Conservation (phyloP, 2,329 filamentous ascomycete genomes). For the Cladophialophora psammophila region DNA sequence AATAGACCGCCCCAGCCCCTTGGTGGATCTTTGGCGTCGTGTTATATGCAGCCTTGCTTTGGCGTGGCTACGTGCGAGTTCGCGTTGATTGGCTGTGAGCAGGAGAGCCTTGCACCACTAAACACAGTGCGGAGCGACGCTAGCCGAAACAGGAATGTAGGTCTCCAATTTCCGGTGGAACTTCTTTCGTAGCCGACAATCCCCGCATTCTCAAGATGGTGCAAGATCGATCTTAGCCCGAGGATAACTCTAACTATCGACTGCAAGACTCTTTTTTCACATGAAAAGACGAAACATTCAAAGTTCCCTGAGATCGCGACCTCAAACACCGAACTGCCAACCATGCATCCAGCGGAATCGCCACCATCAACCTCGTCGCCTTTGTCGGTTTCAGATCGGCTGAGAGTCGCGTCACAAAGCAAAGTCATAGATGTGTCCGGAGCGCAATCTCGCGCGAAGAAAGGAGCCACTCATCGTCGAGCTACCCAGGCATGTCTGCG, state of each 20-base stretch:
- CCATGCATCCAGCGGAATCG: not conserved
- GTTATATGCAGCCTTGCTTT: not conserved
- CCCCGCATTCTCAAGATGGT: not conserved
- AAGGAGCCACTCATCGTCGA: not conserved
- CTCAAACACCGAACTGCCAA: not conserved
- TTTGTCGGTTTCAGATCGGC: not conserved
- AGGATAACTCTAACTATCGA: slow-evolving; percentile 7
- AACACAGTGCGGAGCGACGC: not conserved
- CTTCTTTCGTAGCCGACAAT: not conserved
- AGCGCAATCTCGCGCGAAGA: not conserved
- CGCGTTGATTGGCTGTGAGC: not conserved
- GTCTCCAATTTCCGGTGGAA: not conserved
- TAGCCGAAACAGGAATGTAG: not conserved
- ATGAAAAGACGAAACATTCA: not conserved
- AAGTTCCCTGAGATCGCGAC: not conserved
- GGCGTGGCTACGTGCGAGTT: not conserved
- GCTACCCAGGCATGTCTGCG: slow-evolving; percentile 8
- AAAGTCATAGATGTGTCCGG: not conserved
- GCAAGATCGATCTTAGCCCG: not conserved
- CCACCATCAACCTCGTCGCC: not conserved
- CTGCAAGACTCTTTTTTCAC: not conserved
- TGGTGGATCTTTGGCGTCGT: not conserved
- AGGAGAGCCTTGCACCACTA: not conserved
- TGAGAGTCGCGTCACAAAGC: not conserved
- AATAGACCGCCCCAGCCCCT: not conserved